phyloP scores from a whole-genome alignment of 2,329 filamentous ascomycete species.

The Hansfordia pulvinata region DNA sequence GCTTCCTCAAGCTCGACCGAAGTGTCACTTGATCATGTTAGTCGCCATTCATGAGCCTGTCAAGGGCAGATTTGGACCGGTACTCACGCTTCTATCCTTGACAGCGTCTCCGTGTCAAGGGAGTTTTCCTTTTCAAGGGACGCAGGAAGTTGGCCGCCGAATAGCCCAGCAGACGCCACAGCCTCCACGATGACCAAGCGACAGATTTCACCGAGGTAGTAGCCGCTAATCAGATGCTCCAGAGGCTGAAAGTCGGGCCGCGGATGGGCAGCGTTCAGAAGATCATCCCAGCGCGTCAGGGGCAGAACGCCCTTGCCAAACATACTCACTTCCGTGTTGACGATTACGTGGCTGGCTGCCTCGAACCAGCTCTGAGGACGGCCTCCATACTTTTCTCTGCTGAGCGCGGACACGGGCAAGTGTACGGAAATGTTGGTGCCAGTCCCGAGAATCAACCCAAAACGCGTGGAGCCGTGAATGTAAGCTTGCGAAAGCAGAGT shows the following conservation, averaged over 20 bases:
- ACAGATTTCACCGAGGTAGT: slow-evolving; percentile 53
- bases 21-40: slow-evolving; percentile 23
- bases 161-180: slow-evolving; percentile 35
- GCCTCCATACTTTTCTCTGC: slow-evolving; percentile 39
- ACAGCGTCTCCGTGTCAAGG: slow-evolving; percentile 46
- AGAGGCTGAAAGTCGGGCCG: slow-evolving; percentile 29
- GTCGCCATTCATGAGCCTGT: slow-evolving; percentile 4
- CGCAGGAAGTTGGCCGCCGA: slow-evolving; percentile 42
- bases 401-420: slow-evolving; percentile 43
- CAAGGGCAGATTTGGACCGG: background rate
- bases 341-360: slow-evolving; percentile 45
- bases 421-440: slow-evolving; percentile 54
- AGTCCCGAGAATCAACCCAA: slow-evolving; percentile 53
- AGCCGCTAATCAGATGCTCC: slow-evolving; percentile 42
- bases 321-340: slow-evolving; percentile 57
- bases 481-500: slow-evolving; percentile 53
- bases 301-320: slow-evolving; percentile 47
- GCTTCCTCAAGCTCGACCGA: slow-evolving; percentile 27
- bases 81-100: slow-evolving; percentile 41
- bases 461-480: slow-evolving; percentile 40
- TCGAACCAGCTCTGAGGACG: slow-evolving; percentile 43
- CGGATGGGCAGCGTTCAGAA: slow-evolving; percentile 32
- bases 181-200: slow-evolving; percentile 45
- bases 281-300: slow-evolving; percentile 45
- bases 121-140: slow-evolving; percentile 39